A percentile compares a stretch with the other conserved stretches of the same genome.
Evolutionary conservation across 345 rosid genomes (phyloP).

Genomic region (Dipteronia sinensis): DNA sequence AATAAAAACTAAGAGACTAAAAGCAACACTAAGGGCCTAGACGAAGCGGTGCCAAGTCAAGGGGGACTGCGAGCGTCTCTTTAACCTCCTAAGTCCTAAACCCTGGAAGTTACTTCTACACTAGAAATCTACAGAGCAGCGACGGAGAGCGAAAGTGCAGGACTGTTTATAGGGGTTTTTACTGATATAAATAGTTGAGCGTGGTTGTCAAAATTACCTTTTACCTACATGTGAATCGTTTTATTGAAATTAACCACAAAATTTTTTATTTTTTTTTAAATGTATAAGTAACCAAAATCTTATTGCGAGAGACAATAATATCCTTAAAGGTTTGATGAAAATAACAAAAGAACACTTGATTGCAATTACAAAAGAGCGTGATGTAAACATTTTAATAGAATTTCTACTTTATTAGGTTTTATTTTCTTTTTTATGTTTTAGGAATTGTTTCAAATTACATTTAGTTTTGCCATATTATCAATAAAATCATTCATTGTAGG

Average conservation of each 20-base stretch:
- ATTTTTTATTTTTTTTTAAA: too few species aligned
- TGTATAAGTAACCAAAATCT: too few species aligned
- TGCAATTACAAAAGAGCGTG: too few species aligned
- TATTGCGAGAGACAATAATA: too few species aligned
- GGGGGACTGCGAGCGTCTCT: conserved; percentile 78
- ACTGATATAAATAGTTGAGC: not conserved
- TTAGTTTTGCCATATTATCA: too few species aligned
- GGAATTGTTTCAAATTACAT: too few species aligned
- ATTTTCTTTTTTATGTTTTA: too few species aligned
- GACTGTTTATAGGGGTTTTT: not conserved
- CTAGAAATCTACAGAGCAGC: not conserved
- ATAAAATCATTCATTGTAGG: too few species aligned
- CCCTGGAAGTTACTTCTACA: conserved; percentile 5
- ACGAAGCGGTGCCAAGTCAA: conserved; percentile 53
- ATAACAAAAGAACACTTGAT: too few species aligned
- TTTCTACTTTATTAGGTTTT: too few species aligned
- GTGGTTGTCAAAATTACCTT: not conserved
- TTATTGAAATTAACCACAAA: not conserved
- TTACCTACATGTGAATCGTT: not conserved
- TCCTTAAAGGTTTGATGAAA: too few species aligned
- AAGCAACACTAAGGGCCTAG: conserved; percentile 63
- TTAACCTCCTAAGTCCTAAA: conserved; percentile 50
- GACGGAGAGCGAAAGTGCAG: not conserved
- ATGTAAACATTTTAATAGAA: too few species aligned
- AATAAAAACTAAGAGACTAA: not conserved